phyloP scores from a whole-genome alignment of 768 basidiomycete species.

The Suillus hirtellus region DNA sequence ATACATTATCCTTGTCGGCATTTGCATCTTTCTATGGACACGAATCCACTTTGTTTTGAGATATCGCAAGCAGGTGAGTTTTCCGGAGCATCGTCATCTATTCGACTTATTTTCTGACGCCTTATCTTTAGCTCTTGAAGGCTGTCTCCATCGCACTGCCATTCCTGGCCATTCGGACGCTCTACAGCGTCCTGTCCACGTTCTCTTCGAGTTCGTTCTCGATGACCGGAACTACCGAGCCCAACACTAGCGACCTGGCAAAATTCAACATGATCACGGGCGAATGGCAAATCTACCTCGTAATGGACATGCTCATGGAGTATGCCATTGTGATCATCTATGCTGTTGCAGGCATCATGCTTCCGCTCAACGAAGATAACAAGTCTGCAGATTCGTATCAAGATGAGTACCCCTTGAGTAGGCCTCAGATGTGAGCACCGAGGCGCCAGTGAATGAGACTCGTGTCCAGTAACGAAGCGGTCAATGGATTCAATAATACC shows the following conservation, averaged over 20 bases:
- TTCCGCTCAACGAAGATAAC: slow-evolving; percentile 22
- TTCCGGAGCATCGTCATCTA: not conserved
- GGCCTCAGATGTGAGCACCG: slow-evolving; percentile 20
- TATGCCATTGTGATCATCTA: slow-evolving; percentile 47
- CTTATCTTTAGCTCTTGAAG: slow-evolving; percentile 47
- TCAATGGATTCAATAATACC: not conserved
- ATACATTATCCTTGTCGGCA: slow-evolving; percentile 46
- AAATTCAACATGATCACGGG: slow-evolving; percentile 54
- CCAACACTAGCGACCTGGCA: slow-evolving; percentile 33
- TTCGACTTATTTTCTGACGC: slow-evolving; percentile 13
- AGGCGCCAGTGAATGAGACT: not conserved
- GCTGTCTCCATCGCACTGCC: slow-evolving; percentile 58
- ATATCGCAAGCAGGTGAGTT: slow-evolving; percentile 36
- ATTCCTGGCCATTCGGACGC: slow-evolving; percentile 49
- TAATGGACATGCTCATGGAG: slow-evolving; percentile 59
- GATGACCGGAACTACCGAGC: slow-evolving; percentile 32
- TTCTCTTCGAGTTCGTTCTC: slow-evolving; percentile 44
- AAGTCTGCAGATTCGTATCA: slow-evolving; percentile 13
- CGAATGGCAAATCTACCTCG: slow-evolving; percentile 51
- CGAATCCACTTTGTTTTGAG: slow-evolving; percentile 39
- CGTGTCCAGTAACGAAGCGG: not conserved
- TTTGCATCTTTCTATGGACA: slow-evolving; percentile 52
- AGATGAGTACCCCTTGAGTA: slow-evolving; percentile 29
- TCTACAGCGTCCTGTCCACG: slow-evolving; percentile 52
- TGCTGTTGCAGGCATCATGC: slow-evolving; percentile 20